Evolutionary conservation across 768 basidiomycete genomes (phyloP).

Genomic region (Amanita pseudoporphyria): DNA sequence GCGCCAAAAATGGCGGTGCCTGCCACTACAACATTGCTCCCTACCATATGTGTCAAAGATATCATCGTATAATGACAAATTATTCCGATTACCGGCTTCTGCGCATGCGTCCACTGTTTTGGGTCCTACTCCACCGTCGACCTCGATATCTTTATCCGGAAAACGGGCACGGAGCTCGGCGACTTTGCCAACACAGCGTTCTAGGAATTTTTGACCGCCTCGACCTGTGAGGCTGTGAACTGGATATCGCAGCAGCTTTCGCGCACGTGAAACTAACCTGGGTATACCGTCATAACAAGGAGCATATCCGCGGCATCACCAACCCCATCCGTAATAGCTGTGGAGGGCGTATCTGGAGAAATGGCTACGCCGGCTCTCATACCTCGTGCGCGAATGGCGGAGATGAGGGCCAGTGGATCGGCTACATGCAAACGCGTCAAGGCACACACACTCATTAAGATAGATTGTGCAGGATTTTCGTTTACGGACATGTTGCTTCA

Average conservation of each 20-base stretch:
- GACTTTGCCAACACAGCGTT: slow-evolving; percentile 89
- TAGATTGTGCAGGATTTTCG: background rate
- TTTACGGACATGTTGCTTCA: slow-evolving; percentile 68
- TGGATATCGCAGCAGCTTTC: background rate
- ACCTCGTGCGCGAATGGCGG: slow-evolving; percentile 65
- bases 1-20: slow-evolving; percentile 93
- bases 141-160: slow-evolving; percentile 93
- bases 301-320: slow-evolving; percentile 87
- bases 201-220: slow-evolving; percentile 95
- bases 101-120: slow-evolving; percentile 85
- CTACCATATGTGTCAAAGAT: slow-evolving; percentile 26
- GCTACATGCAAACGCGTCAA: slow-evolving; percentile 24
- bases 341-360: slow-evolving; percentile 88
- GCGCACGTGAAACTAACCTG: slow-evolving; percentile 42
- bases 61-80: background rate
- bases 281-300: slow-evolving; percentile 97
- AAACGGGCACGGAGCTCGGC: slow-evolving; percentile 82
- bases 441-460: background rate
- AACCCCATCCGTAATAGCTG: slow-evolving; percentile 78
- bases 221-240: slow-evolving; percentile 38
- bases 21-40: slow-evolving; percentile 97
- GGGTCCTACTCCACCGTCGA: slow-evolving; percentile 95
- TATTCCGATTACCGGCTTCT: slow-evolving; percentile 54
- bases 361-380: slow-evolving; percentile 98
- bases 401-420: slow-evolving; percentile 68